Conservation (phyloP, 192 early-diverging fungal genomes). For the Lunasporangiospora selenospora region DNA sequence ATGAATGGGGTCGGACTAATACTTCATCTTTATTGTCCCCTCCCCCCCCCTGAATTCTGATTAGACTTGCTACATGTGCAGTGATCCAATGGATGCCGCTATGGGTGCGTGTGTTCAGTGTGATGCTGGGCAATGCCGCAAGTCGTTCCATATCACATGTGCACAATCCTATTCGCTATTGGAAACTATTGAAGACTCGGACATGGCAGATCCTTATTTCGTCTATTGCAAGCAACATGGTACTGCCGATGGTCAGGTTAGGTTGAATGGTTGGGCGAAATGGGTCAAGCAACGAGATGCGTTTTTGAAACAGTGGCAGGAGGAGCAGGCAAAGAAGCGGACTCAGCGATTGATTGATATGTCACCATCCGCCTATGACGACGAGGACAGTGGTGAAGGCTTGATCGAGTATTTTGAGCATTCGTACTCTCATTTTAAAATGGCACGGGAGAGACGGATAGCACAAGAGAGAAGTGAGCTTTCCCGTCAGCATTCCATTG, state of each 20-base stretch:
- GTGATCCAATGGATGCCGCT: conserved; percentile 37
- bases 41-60: no score
- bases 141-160: conserved; percentile 57
- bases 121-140: conserved; percentile 56
- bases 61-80: conserved; percentile 55
- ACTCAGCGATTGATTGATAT: conserved; percentile 26
- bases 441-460: conserved; percentile 40
- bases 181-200: conserved; percentile 52
- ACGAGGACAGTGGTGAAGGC: conserved; percentile 20
- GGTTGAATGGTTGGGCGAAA: conserved; percentile 52
- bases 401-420: conserved; percentile 51
- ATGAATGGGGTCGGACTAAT: no score
- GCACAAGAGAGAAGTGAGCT: conserved; percentile 34
- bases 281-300: conserved; percentile 52
- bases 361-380: conserved; percentile 4
- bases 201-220: conserved; percentile 61
- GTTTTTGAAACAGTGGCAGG: conserved; percentile 47
- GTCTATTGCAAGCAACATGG: conserved; percentile 56
- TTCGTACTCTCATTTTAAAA: conserved; percentile 40
- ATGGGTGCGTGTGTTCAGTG: conserved; percentile 56
- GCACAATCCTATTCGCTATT: conserved; percentile 52
- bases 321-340: conserved; percentile 28
- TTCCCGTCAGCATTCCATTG: conserved; percentile 44
- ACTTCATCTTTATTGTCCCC: no score
- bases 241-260: conserved; percentile 36